phyloP scores from a whole-genome alignment of 176 grass and related monocot species.

The Raddia guianensis region DNA sequence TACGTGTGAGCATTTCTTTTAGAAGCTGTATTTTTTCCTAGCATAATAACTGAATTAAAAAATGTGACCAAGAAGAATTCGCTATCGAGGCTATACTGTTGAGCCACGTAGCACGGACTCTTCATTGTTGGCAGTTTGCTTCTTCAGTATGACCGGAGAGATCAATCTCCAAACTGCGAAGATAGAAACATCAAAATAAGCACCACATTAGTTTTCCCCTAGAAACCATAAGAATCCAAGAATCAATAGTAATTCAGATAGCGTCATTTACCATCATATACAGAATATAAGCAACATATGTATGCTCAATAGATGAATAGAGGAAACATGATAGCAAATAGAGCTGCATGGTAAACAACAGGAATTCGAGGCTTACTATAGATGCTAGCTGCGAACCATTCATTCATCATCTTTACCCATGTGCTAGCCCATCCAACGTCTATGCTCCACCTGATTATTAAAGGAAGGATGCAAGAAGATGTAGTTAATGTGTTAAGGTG shows the following conservation, averaged over 20 bases:
- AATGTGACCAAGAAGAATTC: not conserved
- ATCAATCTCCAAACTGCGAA: conserved; percentile 81
- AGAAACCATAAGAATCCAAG: not conserved
- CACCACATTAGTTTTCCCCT: not conserved
- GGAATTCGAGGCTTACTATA: conserved; percentile 57
- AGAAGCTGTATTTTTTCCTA: not conserved
- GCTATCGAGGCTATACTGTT: conserved; percentile 43
- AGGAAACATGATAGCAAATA: not conserved
- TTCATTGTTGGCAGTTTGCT: conserved; percentile 33
- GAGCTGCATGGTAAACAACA: not conserved
- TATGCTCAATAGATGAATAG: too few species aligned
- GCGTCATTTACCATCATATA: not conserved
- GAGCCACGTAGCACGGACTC: conserved; percentile 27
- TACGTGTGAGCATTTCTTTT: not conserved
- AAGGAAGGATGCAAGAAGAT: conserved; percentile 3
- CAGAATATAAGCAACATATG: not conserved
- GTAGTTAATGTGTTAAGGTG: not conserved
- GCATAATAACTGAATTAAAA: not conserved
- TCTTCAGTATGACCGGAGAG: conserved; percentile 53
- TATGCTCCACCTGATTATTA: conserved; percentile 84
- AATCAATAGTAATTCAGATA: not conserved
- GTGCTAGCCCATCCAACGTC: conserved; percentile 92
- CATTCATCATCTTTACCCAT: conserved; percentile 86
- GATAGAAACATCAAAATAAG: not conserved
- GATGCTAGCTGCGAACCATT: conserved; percentile 82